Conservation (phyloP, 2,329 filamentous ascomycete genomes). For the Xylariaceae sp. region DNA sequence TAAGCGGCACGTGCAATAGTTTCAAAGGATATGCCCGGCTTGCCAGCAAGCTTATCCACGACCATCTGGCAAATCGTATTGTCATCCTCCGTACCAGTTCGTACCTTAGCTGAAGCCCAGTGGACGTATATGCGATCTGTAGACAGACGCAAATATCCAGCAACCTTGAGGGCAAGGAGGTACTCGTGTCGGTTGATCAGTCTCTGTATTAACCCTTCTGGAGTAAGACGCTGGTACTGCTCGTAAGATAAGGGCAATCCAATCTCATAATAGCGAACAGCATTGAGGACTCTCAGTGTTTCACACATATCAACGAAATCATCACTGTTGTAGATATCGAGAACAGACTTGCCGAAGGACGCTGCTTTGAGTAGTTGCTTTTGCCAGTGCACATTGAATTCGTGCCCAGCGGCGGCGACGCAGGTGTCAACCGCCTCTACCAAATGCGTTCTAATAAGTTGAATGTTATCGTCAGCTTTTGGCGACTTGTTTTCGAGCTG, state of each 20-base stretch:
- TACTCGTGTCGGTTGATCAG: constrained; percentile 89
- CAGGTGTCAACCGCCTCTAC: constrained; percentile 93
- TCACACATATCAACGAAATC: constrained; percentile 99
- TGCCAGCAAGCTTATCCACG: constrained; percentile 79
- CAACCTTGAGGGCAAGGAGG: constrained; percentile 80
- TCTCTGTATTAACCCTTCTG: constrained; percentile 80
- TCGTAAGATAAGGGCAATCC: constrained; percentile 89
- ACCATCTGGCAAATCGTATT: constrained; percentile 82
- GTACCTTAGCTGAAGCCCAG: constrained; percentile 94
- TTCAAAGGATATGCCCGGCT: constrained; percentile 92
- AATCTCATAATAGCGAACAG: constrained; percentile 84
- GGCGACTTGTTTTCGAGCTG: constrained; percentile 90
- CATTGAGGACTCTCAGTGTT: constrained; percentile 85
- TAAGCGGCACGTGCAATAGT: constrained; percentile 89
- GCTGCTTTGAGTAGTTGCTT: constrained; percentile 94
- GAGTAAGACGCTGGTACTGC: constrained; percentile 85
- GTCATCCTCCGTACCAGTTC: constrained; percentile 77
- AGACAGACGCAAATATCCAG: constrained; percentile 79
- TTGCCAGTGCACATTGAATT: constrained; percentile 88
- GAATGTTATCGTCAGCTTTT: constrained; percentile 96
- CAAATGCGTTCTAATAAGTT: constrained; percentile 81
- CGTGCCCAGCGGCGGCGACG: constrained; percentile 86
- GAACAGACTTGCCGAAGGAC: constrained; percentile 93
- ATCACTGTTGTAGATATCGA: constrained; percentile 96
- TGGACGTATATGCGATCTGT: constrained; percentile 91